Base-by-base conservation (phyloP, 257 asterid species). In the Cordia subcordata region DNA sequence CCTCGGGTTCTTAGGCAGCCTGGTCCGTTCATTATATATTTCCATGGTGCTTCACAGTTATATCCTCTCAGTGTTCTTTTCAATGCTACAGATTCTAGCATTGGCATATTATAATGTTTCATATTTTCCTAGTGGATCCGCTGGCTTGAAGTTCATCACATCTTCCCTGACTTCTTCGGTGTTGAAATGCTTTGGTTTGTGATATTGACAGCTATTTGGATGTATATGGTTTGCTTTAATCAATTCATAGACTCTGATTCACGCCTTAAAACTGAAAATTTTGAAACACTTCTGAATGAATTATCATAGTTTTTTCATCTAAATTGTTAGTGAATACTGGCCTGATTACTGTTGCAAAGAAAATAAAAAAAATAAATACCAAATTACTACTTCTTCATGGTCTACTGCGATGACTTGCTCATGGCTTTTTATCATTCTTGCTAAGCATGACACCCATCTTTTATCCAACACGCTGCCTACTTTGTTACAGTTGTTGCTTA, bases 31-130 rank as follows among this genome's bases (percentile, higher is more conserved):
- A 54, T 76, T 90, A 62, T 90, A 90, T 57, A 96, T 82, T 53
- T 87, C 98, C 70, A 87, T 91, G 98, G 90, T 81, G 70, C 96
- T 91, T 56, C 98, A 87, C 71, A 91, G 96, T 82, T 91, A 91
- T 73, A 75, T 91, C 72, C 89, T 91, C 22, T 85, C 96, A 21
- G 95, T 91, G 68, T 60, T 84, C 60, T 87, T 87, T 67, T 87
- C 98, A 10, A 85, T 76, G 72, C 58, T 91, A 67, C 98, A 91
- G 98, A 87, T 91, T 61, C 65, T 91, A 79, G 91, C 96, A 35
- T 80, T 91, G 50, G 81, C 86, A 66, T 87, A 91, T 80, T 91
- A 91, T 50, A 85, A 89, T 11, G 75, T 91, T 54, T 91, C 98
- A 33, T 91, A 91, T 80, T 91, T 91, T 65, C 98, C 98, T 10